A percentile compares a stretch with the other conserved stretches of the same genome.
Evolutionary conservation across 768 basidiomycete genomes (phyloP).

Genomic region (Psilocybe azurescens): DNA sequence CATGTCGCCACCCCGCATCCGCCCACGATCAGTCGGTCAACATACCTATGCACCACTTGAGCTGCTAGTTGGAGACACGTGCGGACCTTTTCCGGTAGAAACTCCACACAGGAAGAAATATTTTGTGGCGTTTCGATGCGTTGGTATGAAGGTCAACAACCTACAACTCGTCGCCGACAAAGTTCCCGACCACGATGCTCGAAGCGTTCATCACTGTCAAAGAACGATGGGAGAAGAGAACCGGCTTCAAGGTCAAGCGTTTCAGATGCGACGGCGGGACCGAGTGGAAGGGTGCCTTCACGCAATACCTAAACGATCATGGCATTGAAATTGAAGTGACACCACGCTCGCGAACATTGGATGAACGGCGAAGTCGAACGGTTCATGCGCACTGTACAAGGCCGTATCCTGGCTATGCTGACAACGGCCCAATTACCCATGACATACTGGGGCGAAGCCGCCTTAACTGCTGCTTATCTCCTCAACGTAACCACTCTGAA

Average conservation of each 20-base stretch:
- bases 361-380: constrained; percentile 20
- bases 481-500: not conserved
- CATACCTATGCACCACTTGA: too few species aligned
- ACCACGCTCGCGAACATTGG: constrained; percentile 18
- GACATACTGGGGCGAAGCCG: constrained; percentile 18
- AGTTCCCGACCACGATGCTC: not conserved
- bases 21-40: too few species aligned
- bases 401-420: not conserved
- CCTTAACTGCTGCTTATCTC: constrained; percentile 5
- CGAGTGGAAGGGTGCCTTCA: too few species aligned
- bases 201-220: not conserved
- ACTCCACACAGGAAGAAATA: not conserved
- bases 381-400: constrained; percentile 10
- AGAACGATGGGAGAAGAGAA: constrained; percentile 14
- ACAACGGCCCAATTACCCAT: constrained; percentile 1
- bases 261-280: not conserved
- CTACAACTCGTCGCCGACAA: constrained; percentile 6
- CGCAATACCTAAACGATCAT: not conserved
- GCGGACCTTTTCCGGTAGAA: too few species aligned
- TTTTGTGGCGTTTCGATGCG: not conserved
- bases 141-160: constrained; percentile 1
- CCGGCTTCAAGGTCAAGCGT: constrained; percentile 1
- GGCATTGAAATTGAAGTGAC: constrained; percentile 12
- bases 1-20: too few species aligned
- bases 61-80: not conserved